Evolutionary conservation across 805 yeast species (phyloP), one percentile per base, ranked within the genome.

Genomic region (Candida broadrunensis): DNA sequence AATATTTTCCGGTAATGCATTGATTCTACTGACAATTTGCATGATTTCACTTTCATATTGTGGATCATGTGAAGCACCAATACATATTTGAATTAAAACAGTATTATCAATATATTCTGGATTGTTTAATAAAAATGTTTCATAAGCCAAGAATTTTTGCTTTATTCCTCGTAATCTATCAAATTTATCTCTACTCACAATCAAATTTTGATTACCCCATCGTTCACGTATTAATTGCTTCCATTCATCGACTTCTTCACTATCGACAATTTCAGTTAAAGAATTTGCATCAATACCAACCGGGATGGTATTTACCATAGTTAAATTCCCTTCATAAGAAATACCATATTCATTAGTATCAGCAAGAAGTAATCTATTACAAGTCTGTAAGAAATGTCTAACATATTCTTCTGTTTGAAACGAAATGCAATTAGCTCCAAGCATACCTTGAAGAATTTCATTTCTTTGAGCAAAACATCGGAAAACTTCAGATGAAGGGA

Each of bases 401-500:
- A 89, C 95, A 52, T 90, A 91, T 61, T 93, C 99, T 21, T 82
- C 82, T 9, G 91, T 90, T 61, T 93, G 99, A 68, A 93, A 90
- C 2, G 90, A 81, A 35, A 93, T 77, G 43, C 85, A 79, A 56
- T 88, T 88, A 1, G 98, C 89, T 11, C 96, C 98, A 23, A 93
- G 67, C 65, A 91, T 73, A 16, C 99, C 99, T 45, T 77, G 73
- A 13, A 93, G 67, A 12, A 93, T 72, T 11, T 76, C 77, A 37
- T 79, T 81, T 52, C 99, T 75, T 53, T 88, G 93, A 1, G 98
- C 96, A 46, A 91, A 76, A 54, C 97, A 90, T 48, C 98, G 75
- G 65, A 90, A 93, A 2, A 91, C 96, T 60, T 91, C 99, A 42
- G 91, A 81, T 3, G 96, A 86, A 7, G 99, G 99, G 68, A 91